phyloP scores from a whole-genome alignment of 2,329 filamentous ascomycete genomes.

The Calonectria ilicicola region DNA sequence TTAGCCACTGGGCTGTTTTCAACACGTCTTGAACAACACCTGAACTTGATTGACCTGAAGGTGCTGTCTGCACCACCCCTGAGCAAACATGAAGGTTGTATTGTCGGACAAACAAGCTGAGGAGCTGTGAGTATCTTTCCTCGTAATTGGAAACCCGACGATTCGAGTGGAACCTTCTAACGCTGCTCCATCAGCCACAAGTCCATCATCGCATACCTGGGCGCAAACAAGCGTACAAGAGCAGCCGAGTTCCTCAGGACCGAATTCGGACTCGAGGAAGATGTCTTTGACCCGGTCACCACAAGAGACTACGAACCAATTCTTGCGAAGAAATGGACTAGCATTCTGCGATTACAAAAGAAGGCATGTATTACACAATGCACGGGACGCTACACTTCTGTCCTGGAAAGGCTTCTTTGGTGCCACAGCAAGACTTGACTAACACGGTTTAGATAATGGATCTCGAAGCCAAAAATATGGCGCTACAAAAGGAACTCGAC shows the following conservation, averaged over 20 bases:
- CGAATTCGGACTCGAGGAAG: conserved; percentile 77
- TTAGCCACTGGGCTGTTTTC: no score
- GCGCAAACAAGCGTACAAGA: conserved; percentile 75
- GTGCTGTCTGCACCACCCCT: not conserved
- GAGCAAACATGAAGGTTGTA: not conserved
- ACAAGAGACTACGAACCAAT: conserved; percentile 93
- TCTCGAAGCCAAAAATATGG: conserved; percentile 79
- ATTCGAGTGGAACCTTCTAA: not conserved
- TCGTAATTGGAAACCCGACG: not conserved
- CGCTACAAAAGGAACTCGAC: conserved; percentile 86
- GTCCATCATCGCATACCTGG: conserved; percentile 88
- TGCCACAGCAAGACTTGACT: not conserved
- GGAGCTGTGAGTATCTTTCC: conserved; percentile 75
- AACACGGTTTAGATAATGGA: conserved; percentile 82
- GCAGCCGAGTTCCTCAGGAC: conserved; percentile 78
- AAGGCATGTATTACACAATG: conserved; percentile 68
- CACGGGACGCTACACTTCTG: not conserved
- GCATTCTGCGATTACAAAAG: conserved; percentile 91
- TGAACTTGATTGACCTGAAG: not conserved
- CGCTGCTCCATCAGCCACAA: conserved; percentile 74
- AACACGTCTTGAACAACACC: no score
- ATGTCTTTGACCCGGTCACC: conserved; percentile 79
- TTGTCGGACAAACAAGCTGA: conserved; percentile 84
- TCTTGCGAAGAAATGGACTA: conserved; percentile 98
- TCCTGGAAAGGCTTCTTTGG: not conserved